phyloP scores from a whole-genome alignment of 768 basidiomycete genomes.

The Suillus fuscotomentosus region DNA sequence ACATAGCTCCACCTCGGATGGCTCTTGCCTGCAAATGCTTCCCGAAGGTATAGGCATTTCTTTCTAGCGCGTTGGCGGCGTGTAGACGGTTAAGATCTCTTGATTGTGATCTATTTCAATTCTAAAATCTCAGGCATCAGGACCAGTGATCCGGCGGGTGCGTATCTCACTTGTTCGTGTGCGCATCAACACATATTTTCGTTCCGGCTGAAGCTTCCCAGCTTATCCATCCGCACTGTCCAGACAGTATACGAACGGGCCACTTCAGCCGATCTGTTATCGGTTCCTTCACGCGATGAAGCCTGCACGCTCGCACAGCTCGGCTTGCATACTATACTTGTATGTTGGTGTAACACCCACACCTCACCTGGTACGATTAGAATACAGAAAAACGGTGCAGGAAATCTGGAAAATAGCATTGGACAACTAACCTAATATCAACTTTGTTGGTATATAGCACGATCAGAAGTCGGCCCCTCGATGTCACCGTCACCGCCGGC shows the following conservation, averaged over 20 bases:
- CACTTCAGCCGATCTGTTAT: background rate
- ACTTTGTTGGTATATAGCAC: background rate
- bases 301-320: background rate
- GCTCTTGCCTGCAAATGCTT: background rate
- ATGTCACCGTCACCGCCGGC: background rate
- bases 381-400: background rate
- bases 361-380: background rate
- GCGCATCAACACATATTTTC: background rate
- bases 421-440: background rate
- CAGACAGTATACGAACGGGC: background rate
- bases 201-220: background rate
- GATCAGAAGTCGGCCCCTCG: background rate
- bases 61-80: background rate
- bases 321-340: background rate
- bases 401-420: background rate
- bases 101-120: background rate
- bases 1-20: background rate
- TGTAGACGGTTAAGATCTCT: background rate
- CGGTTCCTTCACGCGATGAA: background rate
- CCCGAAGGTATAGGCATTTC: background rate
- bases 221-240: background rate
- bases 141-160: background rate
- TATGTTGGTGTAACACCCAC: background rate
- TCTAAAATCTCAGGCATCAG: background rate
- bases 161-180: background rate